Conservation (phyloP, 1,284 basidiomycete species). For the Tylopilus orsonianus region DNA sequence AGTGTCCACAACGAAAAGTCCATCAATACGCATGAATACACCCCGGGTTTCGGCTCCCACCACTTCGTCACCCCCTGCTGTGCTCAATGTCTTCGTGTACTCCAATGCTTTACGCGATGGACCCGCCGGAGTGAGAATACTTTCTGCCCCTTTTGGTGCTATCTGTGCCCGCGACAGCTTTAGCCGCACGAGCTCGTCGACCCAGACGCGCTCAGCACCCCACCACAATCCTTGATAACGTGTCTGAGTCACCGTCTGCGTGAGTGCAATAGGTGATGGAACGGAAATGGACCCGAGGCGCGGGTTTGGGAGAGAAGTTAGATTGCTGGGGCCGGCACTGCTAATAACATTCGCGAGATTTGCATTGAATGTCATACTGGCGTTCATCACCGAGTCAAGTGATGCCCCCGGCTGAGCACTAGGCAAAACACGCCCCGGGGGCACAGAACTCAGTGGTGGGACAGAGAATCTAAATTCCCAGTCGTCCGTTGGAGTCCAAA, state of each 20-base stretch:
- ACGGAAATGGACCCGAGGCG: slow-evolving; percentile 10
- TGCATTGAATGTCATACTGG: slow-evolving; percentile 38
- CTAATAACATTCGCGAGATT: slow-evolving; percentile 18
- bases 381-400: slow-evolving; percentile 36
- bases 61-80: slow-evolving; percentile 26
- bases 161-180: slow-evolving; percentile 65
- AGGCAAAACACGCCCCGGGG: slow-evolving; percentile 7
- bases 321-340: slow-evolving; percentile 13
- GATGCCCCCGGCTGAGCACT: slow-evolving; percentile 16
- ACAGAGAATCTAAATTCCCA: slow-evolving; percentile 57
- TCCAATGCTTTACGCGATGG: slow-evolving; percentile 45
- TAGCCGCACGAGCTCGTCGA: slow-evolving; percentile 79
- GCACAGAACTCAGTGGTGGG: slow-evolving; percentile 23
- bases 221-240: slow-evolving; percentile 84
- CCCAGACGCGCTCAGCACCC: slow-evolving; percentile 88
- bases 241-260: slow-evolving; percentile 44
- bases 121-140: slow-evolving; percentile 59
- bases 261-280: slow-evolving; percentile 25
- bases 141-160: slow-evolving; percentile 57
- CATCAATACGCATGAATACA: slow-evolving; percentile 65
- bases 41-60: slow-evolving; percentile 60
- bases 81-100: slow-evolving; percentile 27
- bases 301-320: background rate
- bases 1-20: slow-evolving; percentile 57
- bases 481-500: slow-evolving; percentile 70